Conservation (phyloP, 305 asterid species). For the Euphrasia arctica region DNA sequence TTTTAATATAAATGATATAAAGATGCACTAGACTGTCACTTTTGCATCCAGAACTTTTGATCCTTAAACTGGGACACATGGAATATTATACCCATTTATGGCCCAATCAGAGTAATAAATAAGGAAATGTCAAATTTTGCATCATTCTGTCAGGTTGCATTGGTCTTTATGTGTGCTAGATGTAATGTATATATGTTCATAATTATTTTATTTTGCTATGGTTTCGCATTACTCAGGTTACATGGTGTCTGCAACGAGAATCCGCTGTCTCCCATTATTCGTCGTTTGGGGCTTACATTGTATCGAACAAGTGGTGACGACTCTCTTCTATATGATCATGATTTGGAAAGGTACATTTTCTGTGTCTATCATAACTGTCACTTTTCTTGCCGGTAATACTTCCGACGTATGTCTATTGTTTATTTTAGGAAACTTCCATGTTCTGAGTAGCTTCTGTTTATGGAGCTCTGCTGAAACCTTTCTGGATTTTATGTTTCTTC, state of each 20-base stretch:
- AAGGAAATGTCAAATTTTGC: background rate
- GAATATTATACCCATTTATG: constrained; percentile 5
- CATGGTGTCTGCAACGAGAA: constrained; percentile 99
- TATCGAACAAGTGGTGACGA: constrained; percentile 95
- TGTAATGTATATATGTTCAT: background rate
- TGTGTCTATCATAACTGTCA: constrained; percentile 7
- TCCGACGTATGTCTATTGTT: background rate
- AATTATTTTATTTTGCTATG: constrained; percentile 8
- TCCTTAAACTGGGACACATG: background rate
- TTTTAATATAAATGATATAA: constrained; percentile 1
- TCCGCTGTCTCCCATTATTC: constrained; percentile 90
- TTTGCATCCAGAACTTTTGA: background rate
- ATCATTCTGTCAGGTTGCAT: constrained; percentile 16
- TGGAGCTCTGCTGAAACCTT: constrained; percentile 3
- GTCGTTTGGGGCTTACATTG: constrained; percentile 78
- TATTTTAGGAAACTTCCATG: background rate
- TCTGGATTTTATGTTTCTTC: constrained; percentile 6
- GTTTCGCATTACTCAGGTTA: constrained; percentile 48
- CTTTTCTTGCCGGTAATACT: constrained; percentile 10
- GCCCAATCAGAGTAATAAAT: background rate
- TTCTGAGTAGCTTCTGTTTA: constrained; percentile 13
- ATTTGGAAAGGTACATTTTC: constrained; percentile 74
- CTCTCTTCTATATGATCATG: constrained; percentile 94
- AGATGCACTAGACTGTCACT: background rate
- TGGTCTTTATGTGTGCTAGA: constrained; percentile 10